Base-by-base conservation (phyloP, 108 stramenopile species). In the Parmales sp. region DNA sequence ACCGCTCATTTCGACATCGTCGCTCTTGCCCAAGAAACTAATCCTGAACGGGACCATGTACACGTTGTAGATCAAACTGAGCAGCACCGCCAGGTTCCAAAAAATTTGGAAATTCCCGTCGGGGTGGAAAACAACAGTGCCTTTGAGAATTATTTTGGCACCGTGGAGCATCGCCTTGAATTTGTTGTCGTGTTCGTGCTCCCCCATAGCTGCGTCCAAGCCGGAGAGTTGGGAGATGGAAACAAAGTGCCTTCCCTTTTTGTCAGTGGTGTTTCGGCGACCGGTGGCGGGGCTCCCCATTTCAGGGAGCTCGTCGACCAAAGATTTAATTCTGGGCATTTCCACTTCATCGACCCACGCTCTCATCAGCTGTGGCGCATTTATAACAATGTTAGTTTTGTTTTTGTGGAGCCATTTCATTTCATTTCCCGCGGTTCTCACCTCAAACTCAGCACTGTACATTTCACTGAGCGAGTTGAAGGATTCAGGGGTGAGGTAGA, bases 41-140 rank as follows among this genome's bases (percentile, higher is more conserved):
- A 74, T 69, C 11, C 77, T 63, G 38, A 78, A 75, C 11, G 78
- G 77, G 38, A 78, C 11, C 18, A 45, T 66, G 45, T 78, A 41
- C 63, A 69, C 11, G 65, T 71, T 78, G 63, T 76, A 82, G 2
- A 78, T 39, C 23, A 72, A 70, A 8, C 68, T 63, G 39, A 49
- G 29, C 11, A 82, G 38, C 6, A 82, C 65, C 22, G 76, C 37
- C 16, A 67, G 60, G 44, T 72, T 66, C 81, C 81, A 82, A 39
- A 39, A 39, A 23, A 75, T 69, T 43, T 78, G 67, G 63, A 77
- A 78, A 19, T 50, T 45, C 13, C 67, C 60, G 11, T 82, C 63
- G 11, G 81, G 81, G 29, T 73, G 71, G 46, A 76, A 38, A 63
- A 75, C 31, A 60, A 19, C 16, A 5, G 29, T 60, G 1, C 54